These are phyloP conservation scores for Echites panduratus DNA, from an alignment of 257 asterid genomes.

Conservation along the genomic window DNA sequence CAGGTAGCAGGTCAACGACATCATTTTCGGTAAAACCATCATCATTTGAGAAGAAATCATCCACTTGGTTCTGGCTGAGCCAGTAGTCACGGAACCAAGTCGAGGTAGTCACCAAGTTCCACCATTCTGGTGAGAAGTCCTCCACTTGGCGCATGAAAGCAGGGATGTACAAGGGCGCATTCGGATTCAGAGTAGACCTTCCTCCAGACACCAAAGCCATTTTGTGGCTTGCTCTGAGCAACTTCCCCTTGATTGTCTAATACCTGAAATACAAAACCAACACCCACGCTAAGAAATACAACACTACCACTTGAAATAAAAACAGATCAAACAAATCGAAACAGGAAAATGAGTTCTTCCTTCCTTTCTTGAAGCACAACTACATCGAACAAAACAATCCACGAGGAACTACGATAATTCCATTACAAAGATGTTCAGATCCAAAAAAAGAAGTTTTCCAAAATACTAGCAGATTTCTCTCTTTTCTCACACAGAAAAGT, in stretches of 20 bases:
- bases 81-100: constrained; percentile 83
- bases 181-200: constrained; percentile 73
- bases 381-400: neutral
- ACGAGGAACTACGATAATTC: neutral
- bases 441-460: neutral
- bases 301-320: neutral
- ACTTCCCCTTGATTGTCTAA: neutral
- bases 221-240: constrained; percentile 3
- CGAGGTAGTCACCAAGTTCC: constrained; percentile 73
- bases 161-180: constrained; percentile 76
- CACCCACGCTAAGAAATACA: neutral
- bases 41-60: constrained; percentile 36
- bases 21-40: constrained; percentile 23
- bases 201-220: constrained; percentile 87
- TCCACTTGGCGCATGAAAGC: constrained; percentile 79
- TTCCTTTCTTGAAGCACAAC: too few relatives aligned
- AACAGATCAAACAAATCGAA: neutral
- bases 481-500: neutral
- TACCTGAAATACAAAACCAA: constrained; percentile 4
- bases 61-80: constrained; percentile 66
- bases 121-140: constrained; percentile 96
- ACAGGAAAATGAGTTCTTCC: neutral
- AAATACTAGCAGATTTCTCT: neutral
- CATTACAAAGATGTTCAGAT: neutral
- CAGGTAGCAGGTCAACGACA: constrained; percentile 60